Evolutionary conservation across 2,329 filamentous ascomycete genomes (phyloP).

Genomic region (Reticulascus tulasneorum): DNA sequence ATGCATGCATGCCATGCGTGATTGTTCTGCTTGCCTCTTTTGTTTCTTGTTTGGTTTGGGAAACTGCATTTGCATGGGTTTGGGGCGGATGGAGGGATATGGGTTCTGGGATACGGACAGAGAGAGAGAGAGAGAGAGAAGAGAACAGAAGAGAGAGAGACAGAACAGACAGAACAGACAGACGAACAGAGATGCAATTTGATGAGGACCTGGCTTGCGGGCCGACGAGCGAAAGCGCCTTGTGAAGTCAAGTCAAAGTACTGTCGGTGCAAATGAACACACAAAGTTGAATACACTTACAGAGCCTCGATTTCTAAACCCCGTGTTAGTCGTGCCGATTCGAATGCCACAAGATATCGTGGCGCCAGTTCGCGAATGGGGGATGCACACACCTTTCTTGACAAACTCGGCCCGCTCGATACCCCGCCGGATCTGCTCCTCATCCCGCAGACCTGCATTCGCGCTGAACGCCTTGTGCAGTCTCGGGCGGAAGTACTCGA

Average conservation of each 20-base stretch:
- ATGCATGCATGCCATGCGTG: too few relatives aligned
- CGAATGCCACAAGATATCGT: too few relatives aligned
- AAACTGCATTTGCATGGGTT: too few relatives aligned
- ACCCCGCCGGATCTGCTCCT: constrained; percentile 69
- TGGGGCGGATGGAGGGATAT: too few relatives aligned
- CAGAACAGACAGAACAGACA: background rate
- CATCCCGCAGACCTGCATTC: constrained; percentile 66
- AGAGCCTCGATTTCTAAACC: constrained; percentile 79
- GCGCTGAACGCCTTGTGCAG: constrained; percentile 82
- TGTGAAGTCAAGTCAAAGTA: too few relatives aligned
- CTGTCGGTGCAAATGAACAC: background rate
- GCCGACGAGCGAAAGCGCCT: too few relatives aligned
- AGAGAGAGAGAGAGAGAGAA: background rate
- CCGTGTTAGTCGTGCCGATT: background rate
- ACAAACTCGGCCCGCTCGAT: constrained; percentile 82
- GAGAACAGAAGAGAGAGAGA: background rate
- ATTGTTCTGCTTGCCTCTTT: too few relatives aligned
- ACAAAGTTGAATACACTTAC: constrained; percentile 54
- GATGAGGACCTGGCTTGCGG: too few relatives aligned
- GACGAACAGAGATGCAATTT: constrained; percentile 6
- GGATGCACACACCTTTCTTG: constrained; percentile 69
- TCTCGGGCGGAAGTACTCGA: constrained; percentile 71
- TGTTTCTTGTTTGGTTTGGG: too few relatives aligned
- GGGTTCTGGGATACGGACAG: too few relatives aligned
- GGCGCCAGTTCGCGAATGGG: too few relatives aligned